Percentiles rank a stretch among this genome's conserved stretches.
phyloP scores from a whole-genome alignment of 306 rosid species.

The Senna siamea region DNA sequence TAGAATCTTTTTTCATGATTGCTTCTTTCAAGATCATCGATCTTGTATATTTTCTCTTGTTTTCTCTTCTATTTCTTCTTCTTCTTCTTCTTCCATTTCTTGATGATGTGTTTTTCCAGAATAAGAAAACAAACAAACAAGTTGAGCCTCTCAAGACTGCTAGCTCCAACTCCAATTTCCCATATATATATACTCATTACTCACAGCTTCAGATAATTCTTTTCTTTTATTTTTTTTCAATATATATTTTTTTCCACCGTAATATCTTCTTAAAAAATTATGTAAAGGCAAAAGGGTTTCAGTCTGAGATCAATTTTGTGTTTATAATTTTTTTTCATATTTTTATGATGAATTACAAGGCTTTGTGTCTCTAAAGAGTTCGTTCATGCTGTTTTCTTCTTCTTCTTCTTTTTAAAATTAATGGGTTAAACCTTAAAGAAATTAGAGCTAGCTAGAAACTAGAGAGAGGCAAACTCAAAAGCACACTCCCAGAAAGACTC shows the following conservation, averaged over 20 bases:
- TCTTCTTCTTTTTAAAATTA: too few relatives aligned
- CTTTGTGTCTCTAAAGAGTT: background rate
- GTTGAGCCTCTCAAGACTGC: too few relatives aligned
- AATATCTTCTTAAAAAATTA: too few relatives aligned
- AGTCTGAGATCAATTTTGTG: conserved; percentile 9
- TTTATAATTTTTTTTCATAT: conserved; percentile 7
- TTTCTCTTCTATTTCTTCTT: conserved; percentile 17
- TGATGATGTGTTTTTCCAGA: conserved; percentile 6
- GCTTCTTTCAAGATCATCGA: background rate
- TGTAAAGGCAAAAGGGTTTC: background rate
- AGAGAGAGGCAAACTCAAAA: conserved; percentile 7
- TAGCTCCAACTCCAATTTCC: conserved; percentile 15
- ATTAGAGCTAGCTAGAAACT: too few relatives aligned
- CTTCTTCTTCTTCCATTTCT: background rate
- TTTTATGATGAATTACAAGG: conserved; percentile 19
- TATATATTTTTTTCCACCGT: too few relatives aligned
- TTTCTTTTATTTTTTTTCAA: too few relatives aligned
- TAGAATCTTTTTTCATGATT: conserved; percentile 1
- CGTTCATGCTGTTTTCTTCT: too few relatives aligned
- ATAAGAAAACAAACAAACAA: conserved; percentile 6
- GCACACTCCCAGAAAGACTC: background rate
- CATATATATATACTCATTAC: background rate
- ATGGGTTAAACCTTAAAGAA: too few relatives aligned
- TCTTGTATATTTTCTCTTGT: background rate
- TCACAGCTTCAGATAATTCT: background rate